Base-by-base conservation (phyloP, 345 rosid species). In the Lepidium sativum region DNA sequence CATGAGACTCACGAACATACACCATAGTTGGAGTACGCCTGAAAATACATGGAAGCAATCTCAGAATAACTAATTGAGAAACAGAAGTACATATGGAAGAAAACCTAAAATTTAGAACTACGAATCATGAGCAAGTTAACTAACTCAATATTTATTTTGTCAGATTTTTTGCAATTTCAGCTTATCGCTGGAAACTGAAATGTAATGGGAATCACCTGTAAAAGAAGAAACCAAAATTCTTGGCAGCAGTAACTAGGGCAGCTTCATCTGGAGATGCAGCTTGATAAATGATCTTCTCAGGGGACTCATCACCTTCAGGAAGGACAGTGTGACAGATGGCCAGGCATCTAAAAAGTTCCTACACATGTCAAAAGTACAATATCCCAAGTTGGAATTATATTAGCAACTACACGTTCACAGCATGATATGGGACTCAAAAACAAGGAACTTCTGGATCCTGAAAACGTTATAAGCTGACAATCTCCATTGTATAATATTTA, bases 211-310 rank as follows among this genome's bases (percentile, higher is more conserved):
- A 60, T 41, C 27, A 91, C 98, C 86, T 84, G 84, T 84, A 87
- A 74, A 95, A 91, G 87, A 95, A 91, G 86, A 95, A 95, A 47
- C 99, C 99, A 71, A 95, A 91, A 75, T 84, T 87, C 84, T 95
- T 95, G 40, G 99, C 98, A 67, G 99, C 96, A 77, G 82, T 72
- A 77, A 95, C 99, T 78, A 87, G 72, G 64, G 99, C 99, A 76
- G 98, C 87, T 78, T 91, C 99, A 84, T 95, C 98, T 16, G 99
- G 99, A 50, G 99, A 95, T 75, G 99, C 99, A 66, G 99, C 98
- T 84, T 91, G 99, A 80, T 95, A 95, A 25, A 71, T 81, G 63
- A 91, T 86, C 73, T 83, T 95, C 52, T 88, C 99, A 33, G 98
- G 96, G 72, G 94, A 81, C 65, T 86, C 97, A 16, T 91, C 98